Evolutionary conservation across 805 yeast species (phyloP).

Genomic region (Nakazawaea ambrosiae): DNA sequence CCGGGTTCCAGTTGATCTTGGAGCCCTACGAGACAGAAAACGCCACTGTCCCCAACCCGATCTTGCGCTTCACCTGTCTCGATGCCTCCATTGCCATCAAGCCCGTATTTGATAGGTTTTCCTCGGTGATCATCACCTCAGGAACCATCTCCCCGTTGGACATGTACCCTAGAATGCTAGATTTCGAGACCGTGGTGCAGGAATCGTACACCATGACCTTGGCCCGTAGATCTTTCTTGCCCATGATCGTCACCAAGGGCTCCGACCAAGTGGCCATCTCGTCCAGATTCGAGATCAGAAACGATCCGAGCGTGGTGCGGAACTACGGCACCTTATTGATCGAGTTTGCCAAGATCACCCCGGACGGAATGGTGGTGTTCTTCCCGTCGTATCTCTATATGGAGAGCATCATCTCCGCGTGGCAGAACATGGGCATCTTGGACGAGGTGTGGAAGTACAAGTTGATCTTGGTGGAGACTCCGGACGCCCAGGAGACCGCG

Average conservation of each 20-base stretch:
- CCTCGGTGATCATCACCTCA: constrained; percentile 89
- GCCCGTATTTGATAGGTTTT: constrained; percentile 90
- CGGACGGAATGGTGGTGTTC: constrained; percentile 97
- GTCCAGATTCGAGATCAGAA: constrained; percentile 92
- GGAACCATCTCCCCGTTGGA: constrained; percentile 98
- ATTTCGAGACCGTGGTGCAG: constrained; percentile 88
- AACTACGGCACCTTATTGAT: constrained; percentile 90
- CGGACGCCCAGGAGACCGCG: constrained; percentile 98
- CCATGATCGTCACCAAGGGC: constrained; percentile 94
- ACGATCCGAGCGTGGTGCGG: constrained; percentile 96
- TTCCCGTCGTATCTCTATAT: constrained; percentile 95
- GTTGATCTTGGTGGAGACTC: constrained; percentile 91
- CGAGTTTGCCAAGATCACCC: constrained; percentile 91
- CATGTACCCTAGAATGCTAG: constrained; percentile 96
- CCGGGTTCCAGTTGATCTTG: constrained; percentile 82
- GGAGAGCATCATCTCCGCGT: constrained; percentile 97
- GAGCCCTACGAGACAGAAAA: constrained; percentile 96
- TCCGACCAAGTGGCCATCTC: constrained; percentile 97
- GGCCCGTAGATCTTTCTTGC: constrained; percentile 86
- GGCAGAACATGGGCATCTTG: constrained; percentile 97
- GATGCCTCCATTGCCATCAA: constrained; percentile 98
- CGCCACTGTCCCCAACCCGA: constrained; percentile 94
- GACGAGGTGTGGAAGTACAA: constrained; percentile 99
- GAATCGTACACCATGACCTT: constrained; percentile 95
- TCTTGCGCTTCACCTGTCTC: constrained; percentile 84